phyloP scores from a whole-genome alignment of 1,284 basidiomycete species.

The Athelia sp. region DNA sequence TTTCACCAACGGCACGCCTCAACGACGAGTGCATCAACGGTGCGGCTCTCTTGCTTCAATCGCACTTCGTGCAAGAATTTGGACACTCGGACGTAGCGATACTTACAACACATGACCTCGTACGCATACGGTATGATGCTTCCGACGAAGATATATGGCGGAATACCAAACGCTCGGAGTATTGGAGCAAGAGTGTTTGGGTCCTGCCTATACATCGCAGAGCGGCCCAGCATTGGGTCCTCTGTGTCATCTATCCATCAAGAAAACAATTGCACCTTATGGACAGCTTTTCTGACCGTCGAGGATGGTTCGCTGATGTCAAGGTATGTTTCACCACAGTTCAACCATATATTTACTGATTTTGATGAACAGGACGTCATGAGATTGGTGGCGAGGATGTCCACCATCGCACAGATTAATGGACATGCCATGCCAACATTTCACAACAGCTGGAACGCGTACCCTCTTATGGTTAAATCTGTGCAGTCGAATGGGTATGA shows the following conservation, averaged over 20 bases:
- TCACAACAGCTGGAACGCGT: constrained; percentile 1
- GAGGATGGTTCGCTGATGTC: constrained; percentile 6
- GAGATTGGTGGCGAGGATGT: constrained; percentile 4
- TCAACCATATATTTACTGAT: too few species aligned
- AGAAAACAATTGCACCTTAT: constrained; percentile 8
- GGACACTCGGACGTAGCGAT: too few species aligned
- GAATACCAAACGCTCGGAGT: constrained; percentile 1
- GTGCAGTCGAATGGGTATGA: too few species aligned
- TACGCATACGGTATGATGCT: constrained; percentile 3
- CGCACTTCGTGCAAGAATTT: too few species aligned
- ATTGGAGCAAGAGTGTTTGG: constrained; percentile 11
- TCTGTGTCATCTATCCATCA: constrained; percentile 3
- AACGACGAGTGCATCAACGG: too few species aligned
- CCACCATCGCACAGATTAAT: constrained; percentile 1
- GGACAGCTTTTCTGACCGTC: constrained; percentile 10
- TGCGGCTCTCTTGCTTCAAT: too few species aligned
- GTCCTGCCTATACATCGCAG: too few species aligned
- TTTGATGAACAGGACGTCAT: constrained; percentile 6
- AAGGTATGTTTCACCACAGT: constrained; percentile 4
- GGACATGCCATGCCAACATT: not conserved
- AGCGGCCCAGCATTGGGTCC: constrained; percentile 12
- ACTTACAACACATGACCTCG: constrained; percentile 11
- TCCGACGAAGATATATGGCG: constrained; percentile 9
- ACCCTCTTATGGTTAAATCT: constrained; percentile 3
- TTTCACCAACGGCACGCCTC: too few species aligned